Conservation (phyloP, 768 basidiomycete species). For the Chalciporus sphaerocephalus region DNA sequence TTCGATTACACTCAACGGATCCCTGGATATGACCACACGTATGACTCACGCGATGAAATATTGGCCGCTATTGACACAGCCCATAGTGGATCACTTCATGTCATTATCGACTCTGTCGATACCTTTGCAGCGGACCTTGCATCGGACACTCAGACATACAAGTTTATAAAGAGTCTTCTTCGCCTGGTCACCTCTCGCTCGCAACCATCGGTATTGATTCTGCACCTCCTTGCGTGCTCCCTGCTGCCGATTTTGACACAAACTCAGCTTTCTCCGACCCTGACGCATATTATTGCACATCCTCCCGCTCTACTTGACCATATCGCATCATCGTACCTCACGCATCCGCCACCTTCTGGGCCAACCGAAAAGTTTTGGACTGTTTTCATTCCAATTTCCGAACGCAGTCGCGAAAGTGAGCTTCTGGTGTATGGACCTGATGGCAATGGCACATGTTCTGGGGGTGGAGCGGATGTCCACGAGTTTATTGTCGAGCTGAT, state of each 20-base stretch:
- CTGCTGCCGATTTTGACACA: conserved; percentile 55
- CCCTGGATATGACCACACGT: conserved; percentile 47
- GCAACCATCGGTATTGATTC: conserved; percentile 51
- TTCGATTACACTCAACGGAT: conserved; percentile 50
- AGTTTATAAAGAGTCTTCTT: conserved; percentile 47
- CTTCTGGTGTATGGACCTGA: conserved; percentile 53
- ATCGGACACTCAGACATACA: conserved; percentile 50
- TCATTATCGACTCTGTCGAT: conserved; percentile 72
- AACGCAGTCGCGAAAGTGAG: conserved; percentile 55
- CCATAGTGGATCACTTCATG: conserved; percentile 46
- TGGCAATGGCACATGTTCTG: conserved; percentile 44
- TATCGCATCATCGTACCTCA: conserved; percentile 66
- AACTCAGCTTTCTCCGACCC: conserved; percentile 58
- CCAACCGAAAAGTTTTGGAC: conserved; percentile 73
- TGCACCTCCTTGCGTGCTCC: conserved; percentile 51
- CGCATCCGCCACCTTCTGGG: conserved; percentile 62
- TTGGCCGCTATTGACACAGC: conserved; percentile 42
- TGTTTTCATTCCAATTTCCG: conserved; percentile 67
- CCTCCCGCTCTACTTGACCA: conserved; percentile 66
- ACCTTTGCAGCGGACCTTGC: conserved; percentile 56
- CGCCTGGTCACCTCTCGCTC: conserved; percentile 42
- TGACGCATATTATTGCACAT: conserved; percentile 63
- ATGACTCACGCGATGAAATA: conserved; percentile 37
- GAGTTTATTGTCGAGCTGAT: conserved; percentile 66
- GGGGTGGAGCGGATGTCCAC: conserved; percentile 30